These are phyloP conservation scores for Linderina pennispora DNA, from an alignment of 192 early-diverging fungal genomes.

Conservation along the genomic window DNA sequence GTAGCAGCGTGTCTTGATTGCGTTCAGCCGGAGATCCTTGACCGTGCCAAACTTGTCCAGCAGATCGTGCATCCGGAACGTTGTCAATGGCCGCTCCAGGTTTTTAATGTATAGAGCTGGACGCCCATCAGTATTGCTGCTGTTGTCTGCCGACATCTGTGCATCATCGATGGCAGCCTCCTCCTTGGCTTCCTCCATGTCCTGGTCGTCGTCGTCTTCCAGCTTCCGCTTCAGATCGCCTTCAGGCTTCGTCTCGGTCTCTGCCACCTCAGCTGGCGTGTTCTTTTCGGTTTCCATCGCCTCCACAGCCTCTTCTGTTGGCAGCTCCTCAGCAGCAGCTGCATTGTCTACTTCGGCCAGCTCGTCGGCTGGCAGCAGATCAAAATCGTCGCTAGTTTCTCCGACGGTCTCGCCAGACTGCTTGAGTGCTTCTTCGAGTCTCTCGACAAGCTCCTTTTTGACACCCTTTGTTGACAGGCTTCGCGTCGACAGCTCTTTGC, in stretches of 20 bases:
- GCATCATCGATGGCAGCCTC: too few relatives aligned
- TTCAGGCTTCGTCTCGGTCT: neutral
- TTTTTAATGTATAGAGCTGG: slow-evolving; percentile 37
- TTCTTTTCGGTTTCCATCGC: neutral
- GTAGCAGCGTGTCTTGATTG: slow-evolving; percentile 44
- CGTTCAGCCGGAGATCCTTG: slow-evolving; percentile 37
- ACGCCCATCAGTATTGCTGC: too few relatives aligned
- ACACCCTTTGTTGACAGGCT: slow-evolving; percentile 54
- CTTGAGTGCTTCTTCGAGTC: slow-evolving; percentile 53
- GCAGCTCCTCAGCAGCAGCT: neutral
- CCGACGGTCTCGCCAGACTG: neutral
- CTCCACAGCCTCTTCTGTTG: slow-evolving; percentile 1
- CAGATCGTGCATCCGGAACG: slow-evolving; percentile 24
- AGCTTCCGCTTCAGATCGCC: neutral
- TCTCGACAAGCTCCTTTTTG: slow-evolving; percentile 58
- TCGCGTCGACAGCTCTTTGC: slow-evolving; percentile 50
- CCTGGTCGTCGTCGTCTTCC: neutral
- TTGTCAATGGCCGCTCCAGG: slow-evolving; percentile 35
- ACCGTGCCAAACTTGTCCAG: slow-evolving; percentile 18
- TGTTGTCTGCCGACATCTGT: too few relatives aligned
- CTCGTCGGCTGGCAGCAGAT: slow-evolving; percentile 20
- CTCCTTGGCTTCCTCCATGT: too few relatives aligned
- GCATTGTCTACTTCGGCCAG: neutral
- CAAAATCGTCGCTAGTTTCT: slow-evolving; percentile 9
- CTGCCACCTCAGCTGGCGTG: neutral